Conservation (phyloP, 129 eudicot genomes). For the Flaveria robusta region DNA sequence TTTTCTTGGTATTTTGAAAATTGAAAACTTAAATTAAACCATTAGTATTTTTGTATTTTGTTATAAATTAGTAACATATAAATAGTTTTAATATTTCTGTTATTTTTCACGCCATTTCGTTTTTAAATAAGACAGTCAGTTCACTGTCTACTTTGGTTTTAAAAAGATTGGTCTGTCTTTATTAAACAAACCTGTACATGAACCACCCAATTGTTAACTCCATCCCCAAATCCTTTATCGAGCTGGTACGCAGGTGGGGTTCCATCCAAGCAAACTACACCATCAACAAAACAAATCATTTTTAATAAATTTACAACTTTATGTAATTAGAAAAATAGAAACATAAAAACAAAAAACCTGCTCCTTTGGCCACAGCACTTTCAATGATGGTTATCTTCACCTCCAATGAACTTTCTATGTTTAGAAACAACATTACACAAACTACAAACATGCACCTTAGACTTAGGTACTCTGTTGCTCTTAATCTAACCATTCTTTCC, state of each 20-base stretch:
- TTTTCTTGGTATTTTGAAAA: too few relatives aligned
- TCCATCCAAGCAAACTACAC: constrained; percentile 63
- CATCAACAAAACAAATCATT: constrained; percentile 13
- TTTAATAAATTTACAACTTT: not conserved
- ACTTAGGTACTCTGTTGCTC: constrained; percentile 10
- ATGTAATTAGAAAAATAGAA: not conserved
- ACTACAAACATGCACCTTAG: constrained; percentile 20
- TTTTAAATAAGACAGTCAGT: too few relatives aligned
- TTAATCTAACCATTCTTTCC: constrained; percentile 13
- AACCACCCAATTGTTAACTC: constrained; percentile 56
- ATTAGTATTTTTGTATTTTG: too few relatives aligned
- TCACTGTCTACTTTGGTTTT: too few relatives aligned
- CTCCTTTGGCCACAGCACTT: constrained; percentile 46
- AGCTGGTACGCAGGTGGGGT: constrained; percentile 57
- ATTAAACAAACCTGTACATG: constrained; percentile 46
- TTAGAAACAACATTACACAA: constrained; percentile 24
- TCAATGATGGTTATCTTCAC: constrained; percentile 23
- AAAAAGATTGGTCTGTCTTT: too few relatives aligned
- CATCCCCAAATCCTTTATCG: constrained; percentile 44
- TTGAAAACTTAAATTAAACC: too few relatives aligned
- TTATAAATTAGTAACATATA: too few relatives aligned
- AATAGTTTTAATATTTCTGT: too few relatives aligned
- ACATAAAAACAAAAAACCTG: constrained; percentile 30
- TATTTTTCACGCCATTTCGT: too few relatives aligned
- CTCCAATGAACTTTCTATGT: constrained; percentile 20